Evolutionary conservation across 495 filamentous ascomycete species (phyloP), one percentile per base, ranked within the genome.

Genomic region (Amphirosellinia nigrospora): DNA sequence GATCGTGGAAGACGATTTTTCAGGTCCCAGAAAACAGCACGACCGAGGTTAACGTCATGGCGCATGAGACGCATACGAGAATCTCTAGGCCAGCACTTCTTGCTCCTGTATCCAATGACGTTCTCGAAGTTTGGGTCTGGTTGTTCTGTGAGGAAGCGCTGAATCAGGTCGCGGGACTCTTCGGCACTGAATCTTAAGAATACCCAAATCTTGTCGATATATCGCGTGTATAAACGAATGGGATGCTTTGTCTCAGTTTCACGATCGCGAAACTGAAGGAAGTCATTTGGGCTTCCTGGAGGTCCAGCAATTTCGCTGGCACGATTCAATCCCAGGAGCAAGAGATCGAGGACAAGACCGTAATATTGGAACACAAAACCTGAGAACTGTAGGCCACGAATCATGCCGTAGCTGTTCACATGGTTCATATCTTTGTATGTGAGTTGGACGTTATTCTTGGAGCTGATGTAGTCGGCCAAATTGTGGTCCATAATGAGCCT

Each of bases 351-450:
- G 74, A 98, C 96, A 72, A 99, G 82, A 53, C 96, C 96, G 73
- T 98, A 99, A 86, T 94, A 99, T 79, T 99, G 96, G 89, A 98
- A 98, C 38, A 98, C 95, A 71, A 99, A 99, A 13, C 92, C 96
- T 1, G 95, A 97, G 79, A 99, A 99, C 77, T 98, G 96, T 46
- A 98, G 86, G 70, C 96, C 96, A 68, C 96, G 93, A 74, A 98
- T 98, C 89, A 99, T 89, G 62, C 96, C 96, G 76, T 98, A 99
- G 79, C 93, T 96, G 80, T 99, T 99, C 65, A 95, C 96, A 78
- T 99, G 96, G 76, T 97, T 98, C 96, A 99, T 99, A 75, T 99
- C 96, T 84, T 99, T 99, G 82, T 99, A 99, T 72, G 95, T 98
- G 66, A 99, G 87, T 74, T 98, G 94, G 19, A 99, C 96, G 77